Evolutionary conservation across 495 filamentous ascomycete genomes (phyloP).

Genomic region (Aspergillus homomorphus): DNA sequence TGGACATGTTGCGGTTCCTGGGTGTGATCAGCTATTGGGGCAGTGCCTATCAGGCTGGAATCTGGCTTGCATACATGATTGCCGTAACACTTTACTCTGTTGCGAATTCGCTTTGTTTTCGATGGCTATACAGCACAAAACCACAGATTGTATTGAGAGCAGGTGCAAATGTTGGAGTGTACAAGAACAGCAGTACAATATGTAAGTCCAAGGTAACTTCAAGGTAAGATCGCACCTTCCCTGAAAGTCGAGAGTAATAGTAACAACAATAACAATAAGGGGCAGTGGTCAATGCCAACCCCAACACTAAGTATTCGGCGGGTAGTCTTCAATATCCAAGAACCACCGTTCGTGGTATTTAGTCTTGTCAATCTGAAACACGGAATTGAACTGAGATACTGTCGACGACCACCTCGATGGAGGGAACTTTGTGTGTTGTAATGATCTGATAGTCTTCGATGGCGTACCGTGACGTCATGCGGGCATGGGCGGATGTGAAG

Average conservation of each 20-base stretch:
- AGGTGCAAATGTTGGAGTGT: neutral
- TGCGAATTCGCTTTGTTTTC: neutral
- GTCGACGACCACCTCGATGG: too few relatives aligned
- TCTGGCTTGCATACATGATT: neutral
- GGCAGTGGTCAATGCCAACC: too few relatives aligned
- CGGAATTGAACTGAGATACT: too few relatives aligned
- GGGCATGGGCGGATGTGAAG: slow-evolving; percentile 15
- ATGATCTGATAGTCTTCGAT: too few relatives aligned
- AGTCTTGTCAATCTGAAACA: neutral
- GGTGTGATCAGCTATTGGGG: neutral
- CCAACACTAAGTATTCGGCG: too few relatives aligned
- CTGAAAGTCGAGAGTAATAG: too few relatives aligned
- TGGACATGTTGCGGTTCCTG: slow-evolving; percentile 61
- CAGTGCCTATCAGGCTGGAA: neutral
- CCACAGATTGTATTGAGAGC: neutral
- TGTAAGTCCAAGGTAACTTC: neutral
- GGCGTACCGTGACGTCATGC: slow-evolving; percentile 14
- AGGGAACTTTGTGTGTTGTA: too few relatives aligned
- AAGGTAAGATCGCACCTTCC: neutral
- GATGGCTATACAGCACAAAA: neutral
- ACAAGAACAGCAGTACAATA: neutral
- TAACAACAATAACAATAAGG: too few relatives aligned
- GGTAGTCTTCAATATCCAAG: too few relatives aligned
- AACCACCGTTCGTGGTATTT: neutral
- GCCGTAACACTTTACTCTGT: neutral